Base-by-base conservation (phyloP, 2,329 filamentous ascomycete genomes). In the Fusarium sp. region DNA sequence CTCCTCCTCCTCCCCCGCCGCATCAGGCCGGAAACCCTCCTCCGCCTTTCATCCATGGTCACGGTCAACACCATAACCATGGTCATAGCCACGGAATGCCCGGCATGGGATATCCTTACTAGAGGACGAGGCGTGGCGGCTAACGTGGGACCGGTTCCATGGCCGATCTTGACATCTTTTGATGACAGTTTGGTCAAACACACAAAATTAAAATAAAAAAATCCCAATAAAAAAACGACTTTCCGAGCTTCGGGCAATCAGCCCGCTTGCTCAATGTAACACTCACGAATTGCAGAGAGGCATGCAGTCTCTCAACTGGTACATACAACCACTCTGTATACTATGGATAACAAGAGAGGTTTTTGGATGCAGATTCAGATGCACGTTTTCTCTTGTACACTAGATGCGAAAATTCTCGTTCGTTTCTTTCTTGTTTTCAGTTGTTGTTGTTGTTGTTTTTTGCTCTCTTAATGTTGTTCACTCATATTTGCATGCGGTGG, bases 31-130 rank as follows among this genome's bases (percentile, higher is more conserved):
- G 65, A 28, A 73, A 69, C 33, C 57, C 68, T 16, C 52, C 61
- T 41, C 59, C 61, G 16, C 60, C 57, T 5, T 76, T 69, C 23
- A 69, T 74, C n/a, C 72, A 76, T 18, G 63, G 71, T n/a, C 66
- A 68, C 12, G 43, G 60, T 33, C 66, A 68, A 37, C 60, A 64
- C 21, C 63, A 61, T 6, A 46, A 21, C 29, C 66, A 67, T 10
- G 43, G 56, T 4, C 66, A 69, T 47, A 24, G 41, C n/a, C 66
- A 70, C 9, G 55, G 67, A n/a, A 70, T 78, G 63, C 69, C 76
- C 6, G 71, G 71, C 20, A 75, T 77, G 68, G 70, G 74, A 49
- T 78, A 75, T 37, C 68, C 73, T 61, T 76, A 71, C 63, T 64
- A 59, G 42, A 66, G 57, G 50, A 66, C 57, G 47, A 59, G 55